These are phyloP conservation scores for Amylocystis lapponica DNA, from an alignment of 768 basidiomycete species.

Conservation along the genomic window DNA sequence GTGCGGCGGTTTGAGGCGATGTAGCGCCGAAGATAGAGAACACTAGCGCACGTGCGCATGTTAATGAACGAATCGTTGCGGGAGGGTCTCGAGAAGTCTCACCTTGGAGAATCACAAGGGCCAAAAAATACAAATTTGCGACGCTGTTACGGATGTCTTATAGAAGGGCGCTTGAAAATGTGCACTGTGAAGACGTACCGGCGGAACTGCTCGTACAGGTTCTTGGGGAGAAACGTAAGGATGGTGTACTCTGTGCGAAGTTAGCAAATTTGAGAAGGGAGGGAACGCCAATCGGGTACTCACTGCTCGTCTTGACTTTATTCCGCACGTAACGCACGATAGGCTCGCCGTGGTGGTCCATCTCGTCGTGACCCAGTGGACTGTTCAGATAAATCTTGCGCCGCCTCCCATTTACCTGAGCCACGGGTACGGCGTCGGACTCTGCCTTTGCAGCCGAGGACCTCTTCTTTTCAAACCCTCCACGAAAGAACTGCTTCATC, in stretches of 20 bases:
- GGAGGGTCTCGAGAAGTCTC: no score
- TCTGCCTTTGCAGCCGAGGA: constrained; percentile 20
- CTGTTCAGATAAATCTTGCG: constrained; percentile 81
- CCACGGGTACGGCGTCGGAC: constrained; percentile 21
- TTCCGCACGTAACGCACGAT: constrained; percentile 77
- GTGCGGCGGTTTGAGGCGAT: constrained; percentile 70
- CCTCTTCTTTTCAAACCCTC: constrained; percentile 40
- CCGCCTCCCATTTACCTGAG: constrained; percentile 44
- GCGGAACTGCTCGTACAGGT: constrained; percentile 91
- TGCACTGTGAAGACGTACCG: constrained; percentile 51
- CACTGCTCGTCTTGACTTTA: constrained; percentile 92
- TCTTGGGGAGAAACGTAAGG: constrained; percentile 88
- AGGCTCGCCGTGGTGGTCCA: constrained; percentile 72
- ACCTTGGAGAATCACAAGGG: constrained; percentile 78
- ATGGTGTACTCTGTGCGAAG: constrained; percentile 72
- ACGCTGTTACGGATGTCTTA: constrained; percentile 37
- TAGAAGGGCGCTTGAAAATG: not conserved
- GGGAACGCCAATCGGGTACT: constrained; percentile 23
- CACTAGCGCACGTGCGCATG: no score
- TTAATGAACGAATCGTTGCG: no score
- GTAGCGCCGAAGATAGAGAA: constrained; percentile 91
- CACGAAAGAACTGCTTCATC: constrained; percentile 52
- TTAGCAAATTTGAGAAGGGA: constrained; percentile 3
- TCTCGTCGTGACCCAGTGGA: constrained; percentile 56
- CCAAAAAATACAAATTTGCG: constrained; percentile 90